Base-by-base conservation (phyloP, 2,329 filamentous ascomycete species). In the Trichothecium sympodiale region DNA sequence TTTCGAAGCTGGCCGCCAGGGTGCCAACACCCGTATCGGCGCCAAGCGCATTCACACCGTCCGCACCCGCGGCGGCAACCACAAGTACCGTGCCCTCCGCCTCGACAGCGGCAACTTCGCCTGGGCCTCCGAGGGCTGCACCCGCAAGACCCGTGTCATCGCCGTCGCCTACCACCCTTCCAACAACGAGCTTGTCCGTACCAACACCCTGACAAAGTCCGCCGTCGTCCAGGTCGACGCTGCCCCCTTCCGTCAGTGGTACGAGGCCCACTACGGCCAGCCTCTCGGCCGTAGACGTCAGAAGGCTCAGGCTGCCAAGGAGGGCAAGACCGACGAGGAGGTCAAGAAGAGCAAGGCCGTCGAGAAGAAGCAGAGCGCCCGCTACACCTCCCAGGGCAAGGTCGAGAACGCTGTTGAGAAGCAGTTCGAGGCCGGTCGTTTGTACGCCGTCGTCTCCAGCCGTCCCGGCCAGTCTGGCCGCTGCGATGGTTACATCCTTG, bases 141-240 rank as follows among this genome's bases (percentile, higher is more conserved):
- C 89, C 70, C 89, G 91, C 80, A 98, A 98, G 82, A 87, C 85
- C 69, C 91, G 93, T 76, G 84, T 98, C 66, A 95, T 98, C 66
- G 87, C 75, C 59, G 93, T 98, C 71, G 83, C 81, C 64, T 98
- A 87, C 84, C 93, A 98, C 73, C 93, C 91, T 46, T 95, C 89
- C 66, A 98, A 98, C 88, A 98, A 98, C 86, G 91, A 98, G 75
- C 80, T 98, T 56, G 88, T 98, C 76, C 91, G 91, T 63, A 98
- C 91, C 70, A 98, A 98, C 83, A 96, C 91, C 74, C 79, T 98
- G 65, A 98, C 91, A 77, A 93, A 88, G 74, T 86, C 86, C 62
- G 91, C 91, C 71, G 85, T 98, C 60, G 85, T 98, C 65, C 91
- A 98, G 77, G 74, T 98, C 70, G 91, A 98, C 69, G 91, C 93